Evolutionary conservation across 192 early-diverging fungal genomes (phyloP).

Genomic region (Coemansia sp.): DNA sequence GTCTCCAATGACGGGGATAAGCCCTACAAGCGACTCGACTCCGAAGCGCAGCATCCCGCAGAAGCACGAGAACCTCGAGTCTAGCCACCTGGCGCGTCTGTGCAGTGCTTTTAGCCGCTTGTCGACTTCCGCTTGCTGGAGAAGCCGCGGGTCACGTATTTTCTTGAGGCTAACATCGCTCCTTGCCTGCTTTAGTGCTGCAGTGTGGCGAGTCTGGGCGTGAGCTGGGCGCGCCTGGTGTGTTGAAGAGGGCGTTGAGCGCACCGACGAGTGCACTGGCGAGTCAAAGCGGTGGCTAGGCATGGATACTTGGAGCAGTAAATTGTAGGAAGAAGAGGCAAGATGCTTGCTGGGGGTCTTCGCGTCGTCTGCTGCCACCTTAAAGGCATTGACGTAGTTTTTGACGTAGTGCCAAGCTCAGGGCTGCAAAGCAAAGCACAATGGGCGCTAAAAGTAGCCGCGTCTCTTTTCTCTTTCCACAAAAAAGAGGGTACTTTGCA

Average conservation of each 20-base stretch:
- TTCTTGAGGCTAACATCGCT: slow-evolving; percentile 3
- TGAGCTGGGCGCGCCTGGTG: neutral
- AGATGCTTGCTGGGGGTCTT: neutral
- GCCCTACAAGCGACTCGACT: slow-evolving; percentile 40
- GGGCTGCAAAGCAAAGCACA: neutral
- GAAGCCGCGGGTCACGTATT: slow-evolving; percentile 27
- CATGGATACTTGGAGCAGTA: neutral
- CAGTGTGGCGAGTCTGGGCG: neutral
- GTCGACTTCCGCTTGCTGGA: slow-evolving; percentile 16
- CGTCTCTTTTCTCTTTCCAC: neutral
- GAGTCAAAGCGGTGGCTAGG: neutral
- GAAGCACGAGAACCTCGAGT: slow-evolving; percentile 37
- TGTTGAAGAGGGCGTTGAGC: neutral
- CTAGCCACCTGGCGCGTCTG: slow-evolving; percentile 23
- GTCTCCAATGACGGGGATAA: slow-evolving; percentile 48
- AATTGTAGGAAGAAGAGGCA: neutral
- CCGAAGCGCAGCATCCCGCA: slow-evolving; percentile 41
- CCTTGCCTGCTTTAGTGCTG: neutral
- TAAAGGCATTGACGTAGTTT: neutral
- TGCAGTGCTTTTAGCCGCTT: slow-evolving; percentile 29
- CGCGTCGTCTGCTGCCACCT: neutral
- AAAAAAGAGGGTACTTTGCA: neutral
- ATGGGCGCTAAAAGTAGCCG: neutral
- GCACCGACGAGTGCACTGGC: neutral
- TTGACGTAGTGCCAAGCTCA: neutral